A percentile compares a stretch with the other conserved stretches of the same genome.
Evolutionary conservation across 1,139 yeast genomes (phyloP).

Genomic region (Ogataea hybrid): DNA sequence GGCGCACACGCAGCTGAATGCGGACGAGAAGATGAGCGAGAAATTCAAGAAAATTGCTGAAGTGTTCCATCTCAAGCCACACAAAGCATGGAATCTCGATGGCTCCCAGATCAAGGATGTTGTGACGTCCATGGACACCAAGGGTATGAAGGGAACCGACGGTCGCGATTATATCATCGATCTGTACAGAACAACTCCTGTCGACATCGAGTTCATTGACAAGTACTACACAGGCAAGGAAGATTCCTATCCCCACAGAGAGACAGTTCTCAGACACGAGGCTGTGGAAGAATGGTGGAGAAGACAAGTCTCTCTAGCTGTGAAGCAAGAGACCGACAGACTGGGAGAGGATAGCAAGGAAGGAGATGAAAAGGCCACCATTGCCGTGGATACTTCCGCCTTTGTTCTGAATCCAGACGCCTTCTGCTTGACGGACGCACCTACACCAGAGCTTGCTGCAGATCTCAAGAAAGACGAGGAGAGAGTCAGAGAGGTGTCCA

Average conservation of each 20-base stretch:
- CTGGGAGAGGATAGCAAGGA: constrained; percentile 40
- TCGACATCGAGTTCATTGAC: constrained; percentile 76
- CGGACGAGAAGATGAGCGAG: constrained; percentile 46
- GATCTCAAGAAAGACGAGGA: constrained; percentile 51
- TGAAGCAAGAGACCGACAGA: constrained; percentile 48
- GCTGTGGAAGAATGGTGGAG: constrained; percentile 92
- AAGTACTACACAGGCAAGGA: constrained; percentile 42
- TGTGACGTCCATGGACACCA: constrained; percentile 72
- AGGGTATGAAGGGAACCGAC: constrained; percentile 85
- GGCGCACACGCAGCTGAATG: constrained; percentile 42
- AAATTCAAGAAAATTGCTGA: constrained; percentile 65
- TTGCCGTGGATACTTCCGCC: constrained; percentile 55
- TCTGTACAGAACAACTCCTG: constrained; percentile 78
- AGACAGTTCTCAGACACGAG: constrained; percentile 78
- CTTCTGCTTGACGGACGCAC: constrained; percentile 44
- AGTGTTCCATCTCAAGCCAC: constrained; percentile 75
- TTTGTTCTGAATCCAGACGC: constrained; percentile 80
- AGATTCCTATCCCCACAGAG: constrained; percentile 74
- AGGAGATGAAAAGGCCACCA: constrained; percentile 40
- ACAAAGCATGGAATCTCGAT: constrained; percentile 48
- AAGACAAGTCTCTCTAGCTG: constrained; percentile 56
- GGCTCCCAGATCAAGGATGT: constrained; percentile 45
- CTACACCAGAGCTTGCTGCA: constrained; percentile 37
- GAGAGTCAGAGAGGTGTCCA: constrained; percentile 65
- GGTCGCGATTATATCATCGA: constrained; percentile 84